Base-by-base conservation (phyloP, 1,284 basidiomycete species). In the Vanrija pseudolonga region DNA sequence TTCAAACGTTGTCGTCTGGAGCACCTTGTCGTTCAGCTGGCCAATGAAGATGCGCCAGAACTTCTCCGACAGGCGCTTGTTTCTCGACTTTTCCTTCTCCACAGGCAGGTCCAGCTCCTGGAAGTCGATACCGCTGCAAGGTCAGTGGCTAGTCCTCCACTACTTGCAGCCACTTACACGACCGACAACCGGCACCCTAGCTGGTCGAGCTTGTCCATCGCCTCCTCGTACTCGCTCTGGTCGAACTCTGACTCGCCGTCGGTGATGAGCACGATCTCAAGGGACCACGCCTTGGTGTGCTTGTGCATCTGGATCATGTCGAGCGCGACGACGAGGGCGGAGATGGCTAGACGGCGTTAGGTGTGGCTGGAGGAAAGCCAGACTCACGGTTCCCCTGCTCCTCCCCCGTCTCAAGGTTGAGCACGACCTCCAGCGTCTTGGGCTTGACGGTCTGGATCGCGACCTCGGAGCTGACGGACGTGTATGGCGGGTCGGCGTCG, bases 271-370 rank as follows among this genome's bases (percentile, higher is more conserved):
- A 87, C 80, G 5, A 92, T 79, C 74, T 87, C 90, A 41, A 89
- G 82, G 2, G 86, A 86, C 91, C 91, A 94, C 82, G 77, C 87
- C 88, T 59, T 78, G 62, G 51, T 82, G 77, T 73, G 91, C 84
- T 72, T 72, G 49, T 74, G 72, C 19, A 61, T 62, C 36, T 68
- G 66, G 24, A 77, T 67, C 14, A 89, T 87, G 71, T 93, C 85
- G 50, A 92, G 82, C 1, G 82, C 89, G 12, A 94, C 90, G 59
- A 95, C 86, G 38, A 96, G 75, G 2, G 86, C 91, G 62, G 93
- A 90, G 47, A 96, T 81, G 4, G 92, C 91, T 95, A 53, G 50
- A 6, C 38, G 39, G 57, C 22, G 53, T 28, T 14, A n/a, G 3
- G 26, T 37, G 39, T 8, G 41, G 18, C 8, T 12, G 8, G 24